Evolutionary conservation across 805 yeast species (phyloP), one percentile per base, ranked within the genome.

Genomic region (Lachancea fermentati): DNA sequence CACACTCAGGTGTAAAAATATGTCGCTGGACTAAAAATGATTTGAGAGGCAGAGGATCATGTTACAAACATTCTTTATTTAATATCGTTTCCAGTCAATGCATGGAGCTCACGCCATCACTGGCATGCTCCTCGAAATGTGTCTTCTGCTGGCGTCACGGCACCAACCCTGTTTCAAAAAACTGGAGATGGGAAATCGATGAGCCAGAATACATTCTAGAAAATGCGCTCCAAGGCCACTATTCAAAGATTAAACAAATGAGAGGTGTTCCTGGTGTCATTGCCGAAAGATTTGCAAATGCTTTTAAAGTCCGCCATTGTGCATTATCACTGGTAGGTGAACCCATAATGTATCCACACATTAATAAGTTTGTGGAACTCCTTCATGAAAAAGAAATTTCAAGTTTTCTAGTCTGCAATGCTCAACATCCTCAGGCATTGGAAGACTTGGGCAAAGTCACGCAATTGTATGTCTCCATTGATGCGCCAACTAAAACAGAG

Each of bases 141-240:
- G 96, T 89, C 4, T 88, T 88, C 57, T 88, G 97, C 66, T 88
- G 97, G 97, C 76, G 97, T 60, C 97, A 88, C 62, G 97, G 97
- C 36, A 88, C 96, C 2, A 89, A 88, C 56, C 97, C 97, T 0
- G 96, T 89, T 2, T 96, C 96, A 13, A 88, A 95, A 19, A 81
- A 82, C 45, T 88, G 97, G 97, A 71, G 96, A 54, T 88, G 97
- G 97, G 91, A 87, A 54, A 85, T 87, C 11, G 96, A 88, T 61
- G 80, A 82, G 15, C 96, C 97, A 0, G 89, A 85, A 50, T 79
- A 70, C 45, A 85, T 88, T 37, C 58, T 88, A 41, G 77, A 84
- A 34, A 96, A 96, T 19, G 96, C 96, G 0, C 63, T 88, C 33
- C 78, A 74, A 48, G 96, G 95, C 3, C 97, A 88, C 59, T 89